These are phyloP conservation scores for Flaveria trinervia DNA, from an alignment of 129 eudicot species.

Conservation along the genomic window DNA sequence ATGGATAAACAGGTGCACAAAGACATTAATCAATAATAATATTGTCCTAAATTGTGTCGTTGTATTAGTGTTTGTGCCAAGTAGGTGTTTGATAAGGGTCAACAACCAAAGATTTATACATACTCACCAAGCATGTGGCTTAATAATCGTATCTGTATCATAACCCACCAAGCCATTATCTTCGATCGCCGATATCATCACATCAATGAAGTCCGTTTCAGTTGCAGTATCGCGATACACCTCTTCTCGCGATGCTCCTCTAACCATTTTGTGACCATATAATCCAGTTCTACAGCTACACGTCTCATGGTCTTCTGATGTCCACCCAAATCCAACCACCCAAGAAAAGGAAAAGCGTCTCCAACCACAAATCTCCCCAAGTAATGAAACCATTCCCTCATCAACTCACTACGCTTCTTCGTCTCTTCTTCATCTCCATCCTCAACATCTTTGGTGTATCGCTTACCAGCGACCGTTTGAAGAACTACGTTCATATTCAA, in stretches of 20 bases:
- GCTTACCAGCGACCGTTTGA: conserved; percentile 28
- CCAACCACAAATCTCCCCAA: conserved; percentile 18
- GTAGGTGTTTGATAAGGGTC: no score
- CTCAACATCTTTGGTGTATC: background rate
- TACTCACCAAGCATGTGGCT: conserved; percentile 28
- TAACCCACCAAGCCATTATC: background rate
- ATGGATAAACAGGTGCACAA: background rate
- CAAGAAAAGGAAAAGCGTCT: conserved; percentile 30
- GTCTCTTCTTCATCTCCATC: conserved; percentile 9
- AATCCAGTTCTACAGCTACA: conserved; percentile 4
- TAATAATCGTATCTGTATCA: conserved; percentile 30
- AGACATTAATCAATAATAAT: background rate
- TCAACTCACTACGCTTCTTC: conserved; percentile 4
- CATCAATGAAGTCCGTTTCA: conserved; percentile 29
- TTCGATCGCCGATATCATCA: conserved; percentile 14
- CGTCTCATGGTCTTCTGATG: conserved; percentile 30
- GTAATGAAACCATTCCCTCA: conserved; percentile 20
- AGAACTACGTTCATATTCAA: no score
- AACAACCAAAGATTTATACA: background rate
- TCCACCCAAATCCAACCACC: conserved; percentile 39
- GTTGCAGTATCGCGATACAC: background rate
- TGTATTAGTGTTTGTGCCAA: no score
- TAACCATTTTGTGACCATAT: conserved; percentile 20
- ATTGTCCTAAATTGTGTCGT: no score
- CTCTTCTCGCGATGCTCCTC: conserved; percentile 23